Percentiles rank a stretch among this genome's conserved stretches.
Evolutionary conservation across 192 early-diverging fungal genomes (phyloP).

Genomic region (Piromyces sp.): DNA sequence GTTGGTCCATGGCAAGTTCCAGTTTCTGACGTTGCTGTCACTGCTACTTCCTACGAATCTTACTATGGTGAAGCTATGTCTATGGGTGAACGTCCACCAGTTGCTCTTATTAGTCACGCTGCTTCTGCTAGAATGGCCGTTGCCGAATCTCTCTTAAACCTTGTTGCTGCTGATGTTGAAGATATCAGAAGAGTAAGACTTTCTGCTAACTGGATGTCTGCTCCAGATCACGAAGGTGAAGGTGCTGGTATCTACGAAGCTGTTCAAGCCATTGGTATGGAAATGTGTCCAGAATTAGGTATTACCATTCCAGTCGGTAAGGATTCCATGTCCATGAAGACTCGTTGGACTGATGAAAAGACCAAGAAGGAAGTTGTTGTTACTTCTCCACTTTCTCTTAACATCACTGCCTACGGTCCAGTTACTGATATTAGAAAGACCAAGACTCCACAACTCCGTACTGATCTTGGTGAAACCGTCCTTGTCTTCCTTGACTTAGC

Average conservation of each 20-base stretch:
- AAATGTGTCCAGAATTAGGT: constrained; percentile 79
- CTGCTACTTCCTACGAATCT: constrained; percentile 53
- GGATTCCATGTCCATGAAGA: constrained; percentile 99
- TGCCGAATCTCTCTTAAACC: constrained; percentile 81
- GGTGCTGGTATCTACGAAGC: constrained; percentile 82
- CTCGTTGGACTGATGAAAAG: constrained; percentile 54
- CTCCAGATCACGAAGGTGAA: constrained; percentile 78
- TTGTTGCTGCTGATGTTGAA: constrained; percentile 74
- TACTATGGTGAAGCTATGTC: constrained; percentile 91
- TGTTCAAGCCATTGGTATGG: constrained; percentile 80
- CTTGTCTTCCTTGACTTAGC: constrained; percentile 80
- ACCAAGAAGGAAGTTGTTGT: constrained; percentile 17
- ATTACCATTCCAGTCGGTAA: constrained; percentile 96
- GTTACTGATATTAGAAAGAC: constrained; percentile 74
- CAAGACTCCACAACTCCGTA: constrained; percentile 67
- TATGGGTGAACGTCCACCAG: constrained; percentile 84
- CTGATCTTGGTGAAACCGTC: constrained; percentile 24
- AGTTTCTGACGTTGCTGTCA: constrained; percentile 90
- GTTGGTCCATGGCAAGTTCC: constrained; percentile 99
- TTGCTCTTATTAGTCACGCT: constrained; percentile 65
- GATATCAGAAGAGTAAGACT: constrained; percentile 46
- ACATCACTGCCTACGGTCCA: constrained; percentile 81
- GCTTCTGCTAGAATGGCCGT: constrained; percentile 94
- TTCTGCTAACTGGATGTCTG: constrained; percentile 98
- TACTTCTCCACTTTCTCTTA: constrained; percentile 77